Evolutionary conservation across 495 filamentous ascomycete genomes (phyloP).

Genomic region (Darksidea phi): DNA sequence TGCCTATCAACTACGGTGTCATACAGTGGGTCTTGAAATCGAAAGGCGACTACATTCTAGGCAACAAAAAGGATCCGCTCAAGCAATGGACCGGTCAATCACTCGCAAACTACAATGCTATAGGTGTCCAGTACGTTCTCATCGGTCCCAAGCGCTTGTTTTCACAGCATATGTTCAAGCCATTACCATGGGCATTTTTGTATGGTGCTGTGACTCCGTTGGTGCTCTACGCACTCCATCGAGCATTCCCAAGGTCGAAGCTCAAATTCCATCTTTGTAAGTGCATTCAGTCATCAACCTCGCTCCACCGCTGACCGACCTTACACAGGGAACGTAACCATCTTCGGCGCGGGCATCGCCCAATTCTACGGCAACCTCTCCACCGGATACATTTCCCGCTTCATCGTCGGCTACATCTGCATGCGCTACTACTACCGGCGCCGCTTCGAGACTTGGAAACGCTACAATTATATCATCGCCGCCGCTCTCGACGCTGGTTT

Average conservation of each 20-base stretch:
- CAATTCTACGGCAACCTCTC: conserved; percentile 52
- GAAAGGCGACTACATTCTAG: conserved; percentile 55
- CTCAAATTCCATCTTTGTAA: conserved; percentile 49
- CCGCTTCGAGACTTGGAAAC: conserved; percentile 54
- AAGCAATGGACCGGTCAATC: conserved; percentile 59
- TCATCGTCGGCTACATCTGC: conserved; percentile 57
- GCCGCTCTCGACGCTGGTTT: conserved; percentile 60
- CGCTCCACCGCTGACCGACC: background rate
- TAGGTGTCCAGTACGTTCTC: conserved; percentile 57
- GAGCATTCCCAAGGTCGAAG: conserved; percentile 47
- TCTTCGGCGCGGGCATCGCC: conserved; percentile 51
- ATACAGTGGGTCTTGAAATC: conserved; percentile 50
- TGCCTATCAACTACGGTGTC: conserved; percentile 50
- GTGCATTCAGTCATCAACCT: background rate
- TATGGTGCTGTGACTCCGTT: conserved; percentile 53
- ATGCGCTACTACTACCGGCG: conserved; percentile 43
- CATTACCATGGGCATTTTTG: conserved; percentile 58
- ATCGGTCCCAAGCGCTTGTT: conserved; percentile 57
- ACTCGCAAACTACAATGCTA: conserved; percentile 49
- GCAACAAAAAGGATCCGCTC: conserved; percentile 51
- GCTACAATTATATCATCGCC: conserved; percentile 57
- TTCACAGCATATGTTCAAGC: conserved; percentile 48
- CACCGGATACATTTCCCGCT: conserved; percentile 55
- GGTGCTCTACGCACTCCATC: conserved; percentile 51
- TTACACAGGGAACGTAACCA: conserved; percentile 52